Evolutionary conservation across 2,329 filamentous ascomycete genomes (phyloP), one percentile per base, ranked within the genome.

Genomic region (Fusarium nurragi): DNA sequence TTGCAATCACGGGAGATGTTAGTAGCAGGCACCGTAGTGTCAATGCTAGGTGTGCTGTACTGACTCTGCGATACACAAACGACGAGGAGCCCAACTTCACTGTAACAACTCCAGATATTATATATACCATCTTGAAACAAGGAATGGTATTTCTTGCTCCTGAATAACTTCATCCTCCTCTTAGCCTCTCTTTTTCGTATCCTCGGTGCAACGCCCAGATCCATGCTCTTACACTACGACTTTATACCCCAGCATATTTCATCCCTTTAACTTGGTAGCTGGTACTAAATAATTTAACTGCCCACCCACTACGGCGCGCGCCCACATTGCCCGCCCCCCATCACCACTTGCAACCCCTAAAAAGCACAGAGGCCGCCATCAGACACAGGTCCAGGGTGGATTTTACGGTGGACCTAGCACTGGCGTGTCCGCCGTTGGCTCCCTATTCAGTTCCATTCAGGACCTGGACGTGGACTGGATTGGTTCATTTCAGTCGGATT

Each of bases 351-450:
- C 56, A 50, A 34, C 52, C 50, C 53, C 65, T 47, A 51, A 69
- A 67, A 62, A 58, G 58, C 65, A 45, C 60, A 71, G 54, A 64
- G 65, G 64, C 68, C 56, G 68, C 65, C 51, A 54, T 68, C 53
- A 60, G 46, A 70, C 53, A 60, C 10, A n/a, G 32, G 32, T 34
- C 16, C 32, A 16, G 7, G 68, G 65, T 67, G 65, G 68, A 64
- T 60, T 65, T 62, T 69, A 39, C 48, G 54, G 67, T 69, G 67
- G 67, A 70, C 44, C 67, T 58, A 47, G 57, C 60, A 71, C 68
- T 70, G 67, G 51, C 61, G 44, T 64, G 54, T 59, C 57, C 55
- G 52, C 49, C 65, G 67, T 56, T 62, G 62, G 54, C 54, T 41
- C 65, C 66, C 63, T 57, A 45, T 54, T 39, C 51, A 16, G 62